A percentile compares a stretch with the other conserved stretches of the same genome.
Evolutionary conservation across 176 grass and related monocot species (phyloP).

Genomic region (Themeda triandra): DNA sequence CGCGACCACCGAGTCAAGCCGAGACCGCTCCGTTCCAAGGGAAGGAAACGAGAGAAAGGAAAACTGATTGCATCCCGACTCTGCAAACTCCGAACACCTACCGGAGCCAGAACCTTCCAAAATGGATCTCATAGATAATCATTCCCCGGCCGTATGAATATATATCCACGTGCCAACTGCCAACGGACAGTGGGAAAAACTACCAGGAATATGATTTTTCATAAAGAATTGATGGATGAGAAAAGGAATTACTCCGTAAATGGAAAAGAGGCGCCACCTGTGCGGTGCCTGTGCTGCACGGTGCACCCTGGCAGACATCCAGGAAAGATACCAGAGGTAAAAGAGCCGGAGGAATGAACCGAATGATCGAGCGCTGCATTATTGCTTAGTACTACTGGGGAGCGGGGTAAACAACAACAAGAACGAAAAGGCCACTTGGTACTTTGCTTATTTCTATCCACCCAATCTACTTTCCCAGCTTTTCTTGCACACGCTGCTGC

Average conservation of each 20-base stretch:
- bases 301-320: background rate
- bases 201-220: too few species aligned
- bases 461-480: constrained; percentile 39
- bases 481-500: constrained; percentile 20
- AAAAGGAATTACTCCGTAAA: too few species aligned
- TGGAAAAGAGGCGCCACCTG: background rate
- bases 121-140: background rate
- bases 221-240: too few species aligned
- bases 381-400: too few species aligned
- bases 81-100: background rate
- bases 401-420: background rate
- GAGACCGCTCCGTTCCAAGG: background rate
- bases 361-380: constrained; percentile 15
- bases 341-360: background rate
- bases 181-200: background rate
- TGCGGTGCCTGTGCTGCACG: background rate
- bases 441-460: constrained; percentile 49
- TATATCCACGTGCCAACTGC: background rate
- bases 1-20: background rate
- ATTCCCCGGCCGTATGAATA: background rate
- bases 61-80: background rate
- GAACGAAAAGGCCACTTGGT: constrained; percentile 24
- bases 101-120: background rate
- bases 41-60: background rate
- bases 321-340: too few species aligned